These are phyloP conservation scores for Protea cynaroides DNA, from an alignment of 164 flowering plant species.

Conservation along the genomic window DNA sequence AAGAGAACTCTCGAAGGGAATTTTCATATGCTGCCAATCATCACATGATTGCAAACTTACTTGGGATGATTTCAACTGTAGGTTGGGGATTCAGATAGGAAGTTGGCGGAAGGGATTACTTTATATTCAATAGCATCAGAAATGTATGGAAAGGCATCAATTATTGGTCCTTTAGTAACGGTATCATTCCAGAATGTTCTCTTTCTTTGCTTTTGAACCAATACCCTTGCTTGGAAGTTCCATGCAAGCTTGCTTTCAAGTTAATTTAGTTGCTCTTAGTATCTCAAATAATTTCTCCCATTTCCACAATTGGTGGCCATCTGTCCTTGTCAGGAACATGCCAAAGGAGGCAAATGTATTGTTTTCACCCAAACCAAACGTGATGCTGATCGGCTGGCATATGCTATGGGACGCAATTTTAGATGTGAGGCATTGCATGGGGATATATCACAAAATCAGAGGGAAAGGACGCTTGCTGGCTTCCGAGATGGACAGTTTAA, in stretches of 20 bases:
- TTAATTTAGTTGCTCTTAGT: background rate
- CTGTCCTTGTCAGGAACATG: conserved; percentile 59
- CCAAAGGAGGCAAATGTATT: conserved; percentile 87
- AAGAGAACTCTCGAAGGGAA: too few relatives aligned
- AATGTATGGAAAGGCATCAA: conserved; percentile 48
- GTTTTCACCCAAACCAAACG: conserved; percentile 91
- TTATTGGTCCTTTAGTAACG: conserved; percentile 67
- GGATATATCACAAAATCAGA: conserved; percentile 72
- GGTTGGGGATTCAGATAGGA: conserved; percentile 93
- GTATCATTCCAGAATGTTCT: conserved; percentile 29
- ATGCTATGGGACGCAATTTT: conserved; percentile 46
- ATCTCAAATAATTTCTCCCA: background rate
- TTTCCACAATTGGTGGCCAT: background rate
- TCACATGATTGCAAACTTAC: conserved; percentile 5
- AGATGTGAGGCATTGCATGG: conserved; percentile 86
- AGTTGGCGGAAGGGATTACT: conserved; percentile 85
- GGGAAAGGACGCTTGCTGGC: conserved; percentile 71
- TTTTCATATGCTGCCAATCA: too few relatives aligned
- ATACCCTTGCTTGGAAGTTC: too few relatives aligned
- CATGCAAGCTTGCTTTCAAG: background rate
- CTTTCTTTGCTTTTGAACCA: background rate
- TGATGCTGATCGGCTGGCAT: conserved; percentile 81
- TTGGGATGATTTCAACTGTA: conserved; percentile 17
- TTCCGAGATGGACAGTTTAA: conserved; percentile 71
- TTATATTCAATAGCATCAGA: conserved; percentile 59